Percentiles rank a stretch among this genome's conserved stretches.
These are phyloP conservation scores for Singerocomus inundabilis DNA, from an alignment of 1,284 basidiomycete genomes.

Conservation along the genomic window DNA sequence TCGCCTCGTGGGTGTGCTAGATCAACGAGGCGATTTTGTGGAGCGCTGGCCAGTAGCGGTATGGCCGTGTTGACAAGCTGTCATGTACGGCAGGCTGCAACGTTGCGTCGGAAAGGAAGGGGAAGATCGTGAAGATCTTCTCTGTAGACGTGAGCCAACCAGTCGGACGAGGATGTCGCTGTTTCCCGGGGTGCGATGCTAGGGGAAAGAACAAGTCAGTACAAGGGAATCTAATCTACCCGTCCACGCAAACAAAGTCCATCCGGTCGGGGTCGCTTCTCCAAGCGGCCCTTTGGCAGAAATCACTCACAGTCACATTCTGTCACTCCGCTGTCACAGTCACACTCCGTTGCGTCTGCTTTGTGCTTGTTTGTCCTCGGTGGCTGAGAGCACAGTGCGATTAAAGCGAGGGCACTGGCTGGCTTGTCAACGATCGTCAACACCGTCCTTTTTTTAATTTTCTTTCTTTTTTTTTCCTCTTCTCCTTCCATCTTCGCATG, in stretches of 20 bases:
- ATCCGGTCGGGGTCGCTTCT: too few species aligned
- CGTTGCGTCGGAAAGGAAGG: slow-evolving; percentile 13
- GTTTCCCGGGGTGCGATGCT: too few species aligned
- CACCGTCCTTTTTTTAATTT: slow-evolving; percentile 30
- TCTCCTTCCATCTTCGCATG: slow-evolving; percentile 40
- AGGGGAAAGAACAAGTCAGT: too few species aligned
- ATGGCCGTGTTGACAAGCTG: slow-evolving; percentile 24
- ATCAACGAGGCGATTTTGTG: slow-evolving; percentile 16
- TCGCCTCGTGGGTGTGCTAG: too few species aligned
- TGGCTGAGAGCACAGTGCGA: slow-evolving; percentile 30
- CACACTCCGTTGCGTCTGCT: background rate
- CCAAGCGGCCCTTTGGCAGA: slow-evolving; percentile 30
- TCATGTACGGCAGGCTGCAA: slow-evolving; percentile 25
- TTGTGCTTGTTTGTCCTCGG: slow-evolving; percentile 24
- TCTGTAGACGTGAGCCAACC: too few species aligned
- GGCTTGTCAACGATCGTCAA: slow-evolving; percentile 49
- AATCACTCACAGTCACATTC: slow-evolving; percentile 27
- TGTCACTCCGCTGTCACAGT: slow-evolving; percentile 9
- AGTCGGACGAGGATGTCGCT: too few species aligned
- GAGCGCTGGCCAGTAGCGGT: slow-evolving; percentile 21
- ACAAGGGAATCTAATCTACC: too few species aligned
- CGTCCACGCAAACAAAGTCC: too few species aligned
- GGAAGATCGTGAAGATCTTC: slow-evolving; percentile 15
- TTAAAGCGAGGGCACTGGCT: slow-evolving; percentile 32
- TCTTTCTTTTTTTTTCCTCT: slow-evolving; percentile 23